Evolutionary conservation across 805 yeast species (phyloP).

Genomic region (Teunomyces gatunensis): DNA sequence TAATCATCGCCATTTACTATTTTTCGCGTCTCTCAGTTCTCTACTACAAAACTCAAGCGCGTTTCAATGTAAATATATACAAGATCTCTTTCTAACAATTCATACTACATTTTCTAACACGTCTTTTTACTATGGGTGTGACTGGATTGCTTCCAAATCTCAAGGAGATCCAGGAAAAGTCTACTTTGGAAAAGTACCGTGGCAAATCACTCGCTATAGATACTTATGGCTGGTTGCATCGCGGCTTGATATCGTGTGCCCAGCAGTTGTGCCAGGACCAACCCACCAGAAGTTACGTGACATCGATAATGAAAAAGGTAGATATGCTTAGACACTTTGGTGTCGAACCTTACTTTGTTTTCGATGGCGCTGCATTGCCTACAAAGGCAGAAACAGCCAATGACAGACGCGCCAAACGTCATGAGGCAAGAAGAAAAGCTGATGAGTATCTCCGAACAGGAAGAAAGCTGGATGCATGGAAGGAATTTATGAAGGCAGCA

Average conservation of each 20-base stretch:
- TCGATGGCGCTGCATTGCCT: constrained; percentile 88
- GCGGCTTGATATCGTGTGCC: constrained; percentile 80
- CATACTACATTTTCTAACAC: neutral
- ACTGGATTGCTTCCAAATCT: constrained; percentile 77
- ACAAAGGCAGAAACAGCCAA: constrained; percentile 72
- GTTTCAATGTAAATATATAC: neutral
- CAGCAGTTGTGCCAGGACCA: constrained; percentile 69
- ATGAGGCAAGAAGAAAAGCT: constrained; percentile 58
- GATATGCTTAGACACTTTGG: constrained; percentile 64
- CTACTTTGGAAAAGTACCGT: constrained; percentile 55
- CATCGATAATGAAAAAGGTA: constrained; percentile 65
- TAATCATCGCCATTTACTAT: neutral
- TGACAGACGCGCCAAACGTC: constrained; percentile 58
- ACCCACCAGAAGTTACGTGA: constrained; percentile 72
- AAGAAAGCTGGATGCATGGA: constrained; percentile 58
- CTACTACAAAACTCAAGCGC: neutral
- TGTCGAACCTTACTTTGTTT: constrained; percentile 81
- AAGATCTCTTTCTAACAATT: neutral
- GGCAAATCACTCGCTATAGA: constrained; percentile 90
- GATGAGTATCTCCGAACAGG: constrained; percentile 50
- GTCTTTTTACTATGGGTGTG: constrained; percentile 63
- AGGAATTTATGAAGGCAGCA: constrained; percentile 72
- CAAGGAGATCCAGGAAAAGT: constrained; percentile 66
- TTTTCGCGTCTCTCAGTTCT: neutral
- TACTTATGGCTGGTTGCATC: constrained; percentile 95